Evolutionary conservation across 345 rosid species (phyloP).

Genomic region (Zanthoxylum bungeanum): DNA sequence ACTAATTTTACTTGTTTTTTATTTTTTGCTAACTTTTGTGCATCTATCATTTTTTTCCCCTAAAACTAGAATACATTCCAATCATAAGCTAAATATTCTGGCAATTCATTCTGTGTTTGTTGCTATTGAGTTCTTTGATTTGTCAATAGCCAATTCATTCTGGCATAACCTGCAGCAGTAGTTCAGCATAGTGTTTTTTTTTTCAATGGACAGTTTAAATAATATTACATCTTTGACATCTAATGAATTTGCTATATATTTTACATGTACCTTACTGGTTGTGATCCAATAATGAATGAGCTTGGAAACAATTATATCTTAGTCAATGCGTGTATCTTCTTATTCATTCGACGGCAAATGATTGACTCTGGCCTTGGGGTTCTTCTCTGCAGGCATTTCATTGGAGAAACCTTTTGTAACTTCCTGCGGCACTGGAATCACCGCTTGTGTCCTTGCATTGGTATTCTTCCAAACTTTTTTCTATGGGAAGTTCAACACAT

Average conservation of each 20-base stretch:
- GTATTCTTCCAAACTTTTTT: slow-evolving; percentile 34
- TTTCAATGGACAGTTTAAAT: too few relatives aligned
- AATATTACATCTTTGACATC: not conserved
- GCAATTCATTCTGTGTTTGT: not conserved
- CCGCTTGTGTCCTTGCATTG: slow-evolving; percentile 89
- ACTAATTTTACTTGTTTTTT: too few relatives aligned
- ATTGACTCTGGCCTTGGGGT: too few relatives aligned
- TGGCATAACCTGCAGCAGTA: too few relatives aligned
- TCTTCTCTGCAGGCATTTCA: slow-evolving; percentile 61
- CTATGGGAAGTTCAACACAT: not conserved
- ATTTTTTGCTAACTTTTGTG: too few relatives aligned
- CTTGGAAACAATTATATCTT: not conserved
- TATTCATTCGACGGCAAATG: not conserved
- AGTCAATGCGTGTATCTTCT: not conserved
- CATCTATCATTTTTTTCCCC: too few relatives aligned
- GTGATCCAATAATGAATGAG: not conserved
- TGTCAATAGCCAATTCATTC: not conserved
- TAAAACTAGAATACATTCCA: not conserved
- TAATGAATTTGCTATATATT: not conserved
- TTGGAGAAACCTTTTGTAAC: slow-evolving; percentile 65
- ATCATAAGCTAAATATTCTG: not conserved
- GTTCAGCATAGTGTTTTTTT: too few relatives aligned
- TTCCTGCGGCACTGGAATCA: slow-evolving; percentile 92
- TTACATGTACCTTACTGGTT: not conserved
- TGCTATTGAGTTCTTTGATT: too few relatives aligned